Evolutionary conservation across 2,329 filamentous ascomycete species (phyloP), one percentile per base, ranked within the genome.

Genomic region (Nemania bipapillata): DNA sequence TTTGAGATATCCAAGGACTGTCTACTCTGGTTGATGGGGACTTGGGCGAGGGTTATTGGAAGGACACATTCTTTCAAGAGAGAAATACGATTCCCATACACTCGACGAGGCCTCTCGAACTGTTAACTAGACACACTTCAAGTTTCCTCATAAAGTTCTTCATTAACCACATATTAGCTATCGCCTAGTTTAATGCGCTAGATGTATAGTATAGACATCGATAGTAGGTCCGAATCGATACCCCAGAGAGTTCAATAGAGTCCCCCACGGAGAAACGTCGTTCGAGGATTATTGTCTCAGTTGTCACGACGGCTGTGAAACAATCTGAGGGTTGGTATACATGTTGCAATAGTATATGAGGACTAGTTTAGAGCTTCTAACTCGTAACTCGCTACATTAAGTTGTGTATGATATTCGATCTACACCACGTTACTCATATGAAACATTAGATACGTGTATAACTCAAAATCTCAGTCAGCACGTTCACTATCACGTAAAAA

Each of bases 401-500:
- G 40, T 45, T 6, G 28, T 2, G 32, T 26, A 54, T 42, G n/a
- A 52, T 30, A 3, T 26, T 52, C 47, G 24, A 5, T 12, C 11
- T 3, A 28, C 37, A 8, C 54, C 12, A 55, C 49, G 12, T 20
- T 63, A 5, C 40, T n/a, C 17, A 32, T 11, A 40, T 17, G 22
- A 50, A 28, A 30, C n/a, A 37, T 17, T 32, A 11, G 6, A 35
- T 22, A 57, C 52, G 63, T 24, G 47, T 49, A n/a, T 11, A 55
- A 62, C 68, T 42, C 20, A 24, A 20, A 24, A 9, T 50, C 28
- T 35, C 26, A 8, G 53, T 47, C 32, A 37, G 50, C 28, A 45
- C 52, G 47, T 52, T 61, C 52, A 30, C 59, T 20, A n/a, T 62
- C 40, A 45, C 42, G 26, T 64, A 17, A n/a, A 17, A 42, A 32